Base-by-base conservation (phyloP, 1,284 basidiomycete species). In the Exobasidium rhododendri region DNA sequence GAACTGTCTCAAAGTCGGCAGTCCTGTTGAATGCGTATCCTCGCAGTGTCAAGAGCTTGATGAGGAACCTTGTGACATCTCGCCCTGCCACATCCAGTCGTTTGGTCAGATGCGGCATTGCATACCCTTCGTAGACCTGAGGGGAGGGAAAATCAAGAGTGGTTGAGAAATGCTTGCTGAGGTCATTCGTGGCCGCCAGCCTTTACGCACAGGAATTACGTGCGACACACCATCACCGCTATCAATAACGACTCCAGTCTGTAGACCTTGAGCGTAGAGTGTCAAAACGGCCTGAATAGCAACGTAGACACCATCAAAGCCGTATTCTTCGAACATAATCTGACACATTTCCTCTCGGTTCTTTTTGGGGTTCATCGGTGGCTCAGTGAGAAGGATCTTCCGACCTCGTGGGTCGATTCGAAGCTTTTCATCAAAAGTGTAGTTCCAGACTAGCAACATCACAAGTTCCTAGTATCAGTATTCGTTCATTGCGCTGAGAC, bases 311-410 rank as follows among this genome's bases (percentile, higher is more conserved):
- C 92, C 91, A 24, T 88, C 88, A 77, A 98, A 97, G 4, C 92
- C 92, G 81, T 97, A 99, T 74, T 96, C 90, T 83, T 99, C 96
- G 80, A 98, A 97, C 94, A 99, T 98, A 79, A 97, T 92, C 82
- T 98, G 89, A 65, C 88, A 89, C 94, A 98, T 97, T 79, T 86
- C 85, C 81, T 94, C 88, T 73, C 96, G 83, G 82, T 98, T 98
- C 69, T 83, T 87, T 79, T 89, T 92, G 3, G 96, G 96, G 82
- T 98, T 98, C 94, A 98, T 97, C 46, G 94, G 96, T n/a, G 96
- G 96, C 81, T 99, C 96, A 0, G 96, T 98, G 71, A 99, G 85
- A 62, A 99, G 82, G 51, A 99, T 86, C 83, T 97, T 98, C 70
- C 87, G 85, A 0, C 92, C 96, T 51, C 84, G 84, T 26, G 94